Conservation (phyloP, 306 rosid species). For the Quercus mongolica region DNA sequence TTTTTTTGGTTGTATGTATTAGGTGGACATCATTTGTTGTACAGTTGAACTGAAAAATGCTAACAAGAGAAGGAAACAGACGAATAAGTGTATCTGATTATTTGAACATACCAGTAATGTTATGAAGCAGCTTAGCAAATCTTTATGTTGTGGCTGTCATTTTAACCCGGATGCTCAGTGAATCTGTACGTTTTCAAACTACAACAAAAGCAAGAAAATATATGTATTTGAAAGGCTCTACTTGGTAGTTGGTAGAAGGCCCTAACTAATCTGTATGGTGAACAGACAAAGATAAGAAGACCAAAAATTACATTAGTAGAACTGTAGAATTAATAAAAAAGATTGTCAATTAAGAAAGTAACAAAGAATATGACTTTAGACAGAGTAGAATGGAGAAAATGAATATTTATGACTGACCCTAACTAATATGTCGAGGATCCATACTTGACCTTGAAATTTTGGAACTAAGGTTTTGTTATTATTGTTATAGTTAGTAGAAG, state of each 20-base stretch:
- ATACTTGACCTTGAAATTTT: fast-evolving
- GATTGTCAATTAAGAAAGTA: too few relatives aligned
- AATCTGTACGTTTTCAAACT: neutral
- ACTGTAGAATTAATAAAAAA: too few relatives aligned
- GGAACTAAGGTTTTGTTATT: too few relatives aligned
- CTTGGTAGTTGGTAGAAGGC: too few relatives aligned
- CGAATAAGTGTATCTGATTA: neutral
- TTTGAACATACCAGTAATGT: neutral
- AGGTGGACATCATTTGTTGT: conserved; percentile 33
- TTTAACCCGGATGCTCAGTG: neutral
- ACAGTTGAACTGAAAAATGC: conserved; percentile 25
- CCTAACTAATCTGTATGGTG: too few relatives aligned
- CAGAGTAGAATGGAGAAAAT: too few relatives aligned
- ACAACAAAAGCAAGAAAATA: neutral
- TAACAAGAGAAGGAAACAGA: conserved; percentile 20
- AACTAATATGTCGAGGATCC: too few relatives aligned
- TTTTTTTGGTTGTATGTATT: conserved; percentile 24
- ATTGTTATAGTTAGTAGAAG: too few relatives aligned
- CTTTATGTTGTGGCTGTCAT: neutral
- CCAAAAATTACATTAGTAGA: too few relatives aligned
- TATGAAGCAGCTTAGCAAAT: neutral
- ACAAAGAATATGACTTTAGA: too few relatives aligned
- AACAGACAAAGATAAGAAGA: too few relatives aligned
- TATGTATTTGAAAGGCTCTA: neutral
- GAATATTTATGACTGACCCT: too few relatives aligned